A percentile compares a stretch with the other conserved stretches of the same genome.
Evolutionary conservation across 208 protist genomes (phyloP).

Genomic region (Lotmaria passim): DNA sequence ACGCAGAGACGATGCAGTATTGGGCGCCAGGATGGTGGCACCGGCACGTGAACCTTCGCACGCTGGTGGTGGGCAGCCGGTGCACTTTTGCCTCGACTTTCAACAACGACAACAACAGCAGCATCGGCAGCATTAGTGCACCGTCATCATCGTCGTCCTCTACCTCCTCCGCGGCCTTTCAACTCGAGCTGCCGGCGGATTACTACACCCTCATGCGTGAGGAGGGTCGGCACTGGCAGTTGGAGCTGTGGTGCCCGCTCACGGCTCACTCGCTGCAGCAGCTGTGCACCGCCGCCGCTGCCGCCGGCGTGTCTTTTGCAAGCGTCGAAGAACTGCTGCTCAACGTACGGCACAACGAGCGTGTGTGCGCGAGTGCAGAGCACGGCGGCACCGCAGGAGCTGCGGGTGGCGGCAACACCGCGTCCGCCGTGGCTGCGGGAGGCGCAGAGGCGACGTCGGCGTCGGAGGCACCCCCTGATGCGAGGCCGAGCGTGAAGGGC

Average conservation of each 20-base stretch:
- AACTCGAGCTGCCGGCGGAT: constrained; percentile 55
- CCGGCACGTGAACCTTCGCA: constrained; percentile 44
- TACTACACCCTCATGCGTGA: constrained; percentile 53
- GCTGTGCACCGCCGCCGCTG: constrained; percentile 50
- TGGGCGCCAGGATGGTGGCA: constrained; percentile 86
- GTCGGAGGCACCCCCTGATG: not conserved
- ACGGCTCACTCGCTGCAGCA: constrained; percentile 27
- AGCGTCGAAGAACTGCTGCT: constrained; percentile 70
- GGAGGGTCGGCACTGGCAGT: constrained; percentile 42
- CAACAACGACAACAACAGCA: constrained; percentile 11
- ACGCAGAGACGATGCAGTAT: constrained; percentile 48
- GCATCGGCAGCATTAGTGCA: no score
- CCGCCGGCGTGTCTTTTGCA: constrained; percentile 26
- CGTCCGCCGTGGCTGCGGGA: not conserved
- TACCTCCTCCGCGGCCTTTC: not conserved
- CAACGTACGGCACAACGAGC: constrained; percentile 53
- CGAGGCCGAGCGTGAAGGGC: constrained; percentile 13
- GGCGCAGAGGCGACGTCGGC: constrained; percentile 4
- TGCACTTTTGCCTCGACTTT: constrained; percentile 12
- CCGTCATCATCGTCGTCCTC: not conserved
- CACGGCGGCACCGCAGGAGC: no score
- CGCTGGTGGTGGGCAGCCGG: constrained; percentile 56
- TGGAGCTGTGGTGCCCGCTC: constrained; percentile 83
- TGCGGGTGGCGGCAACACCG: not conserved
- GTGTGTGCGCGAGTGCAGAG: constrained; percentile 32